Conservation (phyloP, 169 alveolate genomes). For the Cryptosporidium baileyi region DNA sequence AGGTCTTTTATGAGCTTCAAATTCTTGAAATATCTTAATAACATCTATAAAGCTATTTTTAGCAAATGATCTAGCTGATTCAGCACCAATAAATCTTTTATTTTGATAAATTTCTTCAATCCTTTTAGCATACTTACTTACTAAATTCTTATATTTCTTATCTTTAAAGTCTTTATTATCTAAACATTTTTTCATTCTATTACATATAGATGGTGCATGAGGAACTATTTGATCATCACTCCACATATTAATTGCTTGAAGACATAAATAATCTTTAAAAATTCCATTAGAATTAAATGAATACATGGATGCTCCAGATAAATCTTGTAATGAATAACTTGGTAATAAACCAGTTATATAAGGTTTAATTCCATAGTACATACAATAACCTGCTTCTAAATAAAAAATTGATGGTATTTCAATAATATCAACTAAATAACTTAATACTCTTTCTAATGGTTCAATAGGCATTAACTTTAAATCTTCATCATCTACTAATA, state of each 20-base stretch:
- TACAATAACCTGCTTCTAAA: slow-evolving; percentile 37
- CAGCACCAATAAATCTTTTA: slow-evolving; percentile 52
- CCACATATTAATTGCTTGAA: slow-evolving; percentile 66
- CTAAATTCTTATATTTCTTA: background rate
- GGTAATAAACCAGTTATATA: slow-evolving; percentile 45
- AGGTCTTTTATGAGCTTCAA: slow-evolving; percentile 61
- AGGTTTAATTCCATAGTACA: slow-evolving; percentile 46
- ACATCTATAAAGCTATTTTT: background rate
- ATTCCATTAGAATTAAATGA: background rate
- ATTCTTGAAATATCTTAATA: background rate
- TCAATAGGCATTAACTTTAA: slow-evolving; percentile 18
- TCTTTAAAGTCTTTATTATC: slow-evolving; percentile 1
- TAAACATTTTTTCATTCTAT: slow-evolving; percentile 18
- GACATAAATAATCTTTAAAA: slow-evolving; percentile 26
- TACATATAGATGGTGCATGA: slow-evolving; percentile 18
- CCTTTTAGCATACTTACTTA: background rate
- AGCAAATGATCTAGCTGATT: slow-evolving; percentile 1
- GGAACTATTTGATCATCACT: slow-evolving; percentile 68
- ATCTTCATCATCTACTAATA: slow-evolving; percentile 36
- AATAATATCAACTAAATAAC: slow-evolving; percentile 20
- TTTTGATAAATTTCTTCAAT: slow-evolving; percentile 4
- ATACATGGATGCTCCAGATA: slow-evolving; percentile 48
- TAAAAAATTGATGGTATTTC: slow-evolving; percentile 35
- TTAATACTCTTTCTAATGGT: slow-evolving; percentile 62
- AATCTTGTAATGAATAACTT: slow-evolving; percentile 53